Evolutionary conservation across 1,139 yeast species (phyloP).

Genomic region (Candida sanyaensis): DNA sequence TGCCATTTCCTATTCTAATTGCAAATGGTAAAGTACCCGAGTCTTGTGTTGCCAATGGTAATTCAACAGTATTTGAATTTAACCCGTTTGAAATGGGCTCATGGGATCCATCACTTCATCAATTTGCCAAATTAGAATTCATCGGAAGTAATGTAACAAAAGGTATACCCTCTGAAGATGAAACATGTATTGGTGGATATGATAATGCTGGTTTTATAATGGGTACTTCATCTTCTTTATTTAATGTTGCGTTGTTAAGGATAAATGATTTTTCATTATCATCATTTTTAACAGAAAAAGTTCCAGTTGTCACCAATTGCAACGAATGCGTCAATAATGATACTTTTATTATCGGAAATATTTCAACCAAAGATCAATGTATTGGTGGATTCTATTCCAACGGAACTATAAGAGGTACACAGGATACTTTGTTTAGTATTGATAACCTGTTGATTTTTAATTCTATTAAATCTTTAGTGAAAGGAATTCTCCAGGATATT

Average conservation of each 20-base stretch:
- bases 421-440: conserved; percentile 29
- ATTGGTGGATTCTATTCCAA: conserved; percentile 6
- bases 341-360: conserved; percentile 1
- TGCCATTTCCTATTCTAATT: conserved; percentile 44
- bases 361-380: not conserved
- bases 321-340: conserved; percentile 1
- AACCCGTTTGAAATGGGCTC: conserved; percentile 46
- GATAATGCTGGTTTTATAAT: conserved; percentile 77
- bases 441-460: conserved; percentile 32
- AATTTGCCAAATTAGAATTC: conserved; percentile 33
- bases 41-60: conserved; percentile 30
- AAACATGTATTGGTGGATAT: conserved; percentile 59
- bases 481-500: conserved; percentile 23
- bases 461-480: conserved; percentile 24
- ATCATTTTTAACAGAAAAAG: not conserved
- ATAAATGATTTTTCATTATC: conserved; percentile 18
- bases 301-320: not conserved
- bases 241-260: conserved; percentile 34
- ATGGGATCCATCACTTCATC: conserved; percentile 41
- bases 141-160: conserved; percentile 34
- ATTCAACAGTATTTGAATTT: conserved; percentile 44
- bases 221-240: conserved; percentile 69
- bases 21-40: conserved; percentile 43
- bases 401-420: conserved; percentile 18
- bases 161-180: conserved; percentile 19